Base-by-base conservation (phyloP, 2,329 filamentous ascomycete genomes). In the Xylaria sp. region DNA sequence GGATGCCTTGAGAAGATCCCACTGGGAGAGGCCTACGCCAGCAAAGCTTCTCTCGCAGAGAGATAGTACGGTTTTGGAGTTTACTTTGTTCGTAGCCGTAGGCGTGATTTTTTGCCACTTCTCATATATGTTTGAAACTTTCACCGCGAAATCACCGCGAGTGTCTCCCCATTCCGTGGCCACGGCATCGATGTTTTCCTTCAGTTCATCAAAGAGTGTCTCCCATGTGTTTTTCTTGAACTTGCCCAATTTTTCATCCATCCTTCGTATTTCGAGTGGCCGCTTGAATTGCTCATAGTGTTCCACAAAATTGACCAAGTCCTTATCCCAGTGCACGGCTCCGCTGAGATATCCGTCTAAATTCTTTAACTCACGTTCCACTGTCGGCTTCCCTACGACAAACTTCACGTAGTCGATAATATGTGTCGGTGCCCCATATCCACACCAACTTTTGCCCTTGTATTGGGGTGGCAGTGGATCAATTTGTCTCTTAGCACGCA, bases 391-490 rank as follows among this genome's bases (percentile, higher is more conserved):
- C 0, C 87, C 84, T 1, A 89, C 80, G 0, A 77, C 69, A 20
- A 89, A 90, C 69, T 86, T 89, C 8, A 93, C 79, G 43, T 84
- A 82, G 73, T 93, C 91, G 5, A 91, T 82, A 3, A 92, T 86
- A 64, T 91, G 87, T 1, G 72, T 76, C 0, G 76, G 72, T 20
- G 76, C 65, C 10, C 70, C 62, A 3, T 64, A 13, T 1, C 72
- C 62, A 0, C 68, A 68, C 72, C 79, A 81, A 6, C 66, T 69
- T 0, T 81, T 77, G 3, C 76, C 77, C 63, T 83, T 82, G 72
- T 89, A 88, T 0, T 78, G 75, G 0, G 84, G 85, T 6, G 65
- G 41, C 1, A 60, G 28, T 4, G 74, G 76, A 0, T 83, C 79
- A 0, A 73, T 66, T 15, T 79, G 67, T 0, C 69, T 61, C 2